Conservation (phyloP, 768 basidiomycete species). For the Amanita inopinata region DNA sequence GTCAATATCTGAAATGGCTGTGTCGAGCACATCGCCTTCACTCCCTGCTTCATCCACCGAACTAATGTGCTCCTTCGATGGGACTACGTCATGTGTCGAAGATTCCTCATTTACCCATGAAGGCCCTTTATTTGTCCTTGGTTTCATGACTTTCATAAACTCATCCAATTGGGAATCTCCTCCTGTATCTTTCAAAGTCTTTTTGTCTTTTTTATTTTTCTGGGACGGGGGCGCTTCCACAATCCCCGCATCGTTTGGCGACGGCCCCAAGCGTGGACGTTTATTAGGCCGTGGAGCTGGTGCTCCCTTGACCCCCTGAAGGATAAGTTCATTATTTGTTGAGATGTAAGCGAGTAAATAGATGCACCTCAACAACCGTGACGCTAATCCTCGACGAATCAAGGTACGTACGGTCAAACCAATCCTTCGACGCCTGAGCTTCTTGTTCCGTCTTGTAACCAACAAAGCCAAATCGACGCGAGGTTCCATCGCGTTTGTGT, state of each 20-base stretch:
- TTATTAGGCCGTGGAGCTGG: conserved; percentile 64
- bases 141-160: conserved; percentile 71
- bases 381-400: conserved; percentile 73
- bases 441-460: conserved; percentile 80
- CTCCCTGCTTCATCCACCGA: conserved; percentile 10
- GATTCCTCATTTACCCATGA: conserved; percentile 53
- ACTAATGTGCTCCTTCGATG: conserved; percentile 10
- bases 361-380: conserved; percentile 58
- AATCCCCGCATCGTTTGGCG: conserved; percentile 14
- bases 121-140: conserved; percentile 44
- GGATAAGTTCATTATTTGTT: conserved; percentile 5
- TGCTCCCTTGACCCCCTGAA: conserved; percentile 59
- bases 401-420: conserved; percentile 81
- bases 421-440: conserved; percentile 64
- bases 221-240: conserved; percentile 6
- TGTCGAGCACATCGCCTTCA: conserved; percentile 17
- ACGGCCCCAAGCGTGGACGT: conserved; percentile 40
- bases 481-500: conserved; percentile 64
- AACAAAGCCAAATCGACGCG: conserved; percentile 84
- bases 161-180: conserved; percentile 42
- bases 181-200: conserved; percentile 13
- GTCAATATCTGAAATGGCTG: conserved; percentile 54
- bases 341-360: conserved; percentile 4
- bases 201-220: conserved; percentile 10
- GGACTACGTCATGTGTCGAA: conserved; percentile 8